Conservation (phyloP, 805 yeast genomes). For the Kluyveromyces wickerhamii region DNA sequence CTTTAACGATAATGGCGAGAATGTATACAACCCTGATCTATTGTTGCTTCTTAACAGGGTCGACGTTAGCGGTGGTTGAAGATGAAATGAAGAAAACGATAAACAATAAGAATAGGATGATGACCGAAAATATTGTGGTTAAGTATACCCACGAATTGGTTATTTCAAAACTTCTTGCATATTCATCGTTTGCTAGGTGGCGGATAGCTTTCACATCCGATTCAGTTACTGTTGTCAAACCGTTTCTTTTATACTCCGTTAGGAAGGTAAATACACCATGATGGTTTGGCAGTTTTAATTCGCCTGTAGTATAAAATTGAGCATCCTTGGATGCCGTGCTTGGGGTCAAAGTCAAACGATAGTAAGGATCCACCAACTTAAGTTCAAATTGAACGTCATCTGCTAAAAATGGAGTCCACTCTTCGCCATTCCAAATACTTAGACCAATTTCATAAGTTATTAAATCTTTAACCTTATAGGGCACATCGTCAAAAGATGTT, state of each 20-base stretch:
- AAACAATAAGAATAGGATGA: conserved; percentile 69
- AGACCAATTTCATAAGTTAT: conserved; percentile 45
- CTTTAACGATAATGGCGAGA: too few species aligned
- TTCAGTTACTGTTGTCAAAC: conserved; percentile 60
- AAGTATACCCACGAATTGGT: conserved; percentile 90
- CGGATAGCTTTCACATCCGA: conserved; percentile 72
- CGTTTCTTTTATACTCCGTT: conserved; percentile 70
- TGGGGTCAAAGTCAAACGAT: conserved; percentile 57
- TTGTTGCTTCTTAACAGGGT: conserved; percentile 2
- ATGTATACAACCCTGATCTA: too few species aligned
- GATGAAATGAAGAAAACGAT: conserved; percentile 47
- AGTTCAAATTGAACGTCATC: conserved; percentile 75
- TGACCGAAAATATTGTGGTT: conserved; percentile 60
- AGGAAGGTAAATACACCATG: conserved; percentile 92
- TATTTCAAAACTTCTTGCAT: conserved; percentile 85
- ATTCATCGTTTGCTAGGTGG: conserved; percentile 94
- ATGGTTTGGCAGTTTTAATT: conserved; percentile 81
- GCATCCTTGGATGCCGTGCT: conserved; percentile 34
- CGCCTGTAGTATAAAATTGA: conserved; percentile 44
- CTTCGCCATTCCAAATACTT: conserved; percentile 41
- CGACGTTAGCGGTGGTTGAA: conserved; percentile 9
- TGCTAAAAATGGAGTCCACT: conserved; percentile 64
- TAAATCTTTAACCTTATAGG: conserved; percentile 71
- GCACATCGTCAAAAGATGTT: conserved; percentile 33
- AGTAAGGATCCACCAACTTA: conserved; percentile 91